phyloP scores from a whole-genome alignment of 129 eudicot genomes.

The Apium graveolens region DNA sequence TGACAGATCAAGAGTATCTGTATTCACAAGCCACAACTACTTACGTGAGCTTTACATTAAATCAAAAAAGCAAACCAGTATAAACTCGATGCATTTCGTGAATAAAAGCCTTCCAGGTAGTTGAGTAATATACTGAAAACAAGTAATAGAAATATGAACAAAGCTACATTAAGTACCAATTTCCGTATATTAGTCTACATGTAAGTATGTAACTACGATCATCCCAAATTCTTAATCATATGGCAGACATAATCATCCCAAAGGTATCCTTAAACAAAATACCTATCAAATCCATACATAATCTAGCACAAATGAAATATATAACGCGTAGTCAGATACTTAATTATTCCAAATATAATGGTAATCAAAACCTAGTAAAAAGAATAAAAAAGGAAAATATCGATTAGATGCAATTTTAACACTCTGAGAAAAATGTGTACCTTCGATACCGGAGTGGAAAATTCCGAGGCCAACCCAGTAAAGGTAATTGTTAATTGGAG shows the following conservation, averaged over 20 bases:
- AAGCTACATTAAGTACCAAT: background rate
- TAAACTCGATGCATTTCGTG: background rate
- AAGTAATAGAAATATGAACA: background rate
- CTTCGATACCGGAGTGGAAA: conserved; percentile 92
- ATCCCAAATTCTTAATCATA: background rate
- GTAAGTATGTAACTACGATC: too few relatives aligned
- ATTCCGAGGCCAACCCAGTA: conserved; percentile 87
- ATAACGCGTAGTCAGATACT: background rate
- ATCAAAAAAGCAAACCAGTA: background rate
- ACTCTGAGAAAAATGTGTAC: conserved; percentile 22
- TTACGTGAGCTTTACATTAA: background rate
- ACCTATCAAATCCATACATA: background rate
- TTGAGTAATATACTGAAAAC: too few relatives aligned
- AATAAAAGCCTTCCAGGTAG: background rate
- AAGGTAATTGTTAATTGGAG: conserved; percentile 75
- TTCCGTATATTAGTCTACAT: too few relatives aligned
- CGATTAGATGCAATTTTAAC: background rate
- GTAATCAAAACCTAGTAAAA: background rate
- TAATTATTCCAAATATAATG: background rate
- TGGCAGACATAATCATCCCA: background rate
- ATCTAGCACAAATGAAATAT: background rate
- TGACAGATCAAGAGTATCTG: background rate
- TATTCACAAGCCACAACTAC: background rate
- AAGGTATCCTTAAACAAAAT: background rate
- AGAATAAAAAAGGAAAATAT: background rate